Base-by-base conservation (phyloP, 2,329 filamentous ascomycete species). In the Ploettnerulaceae sp. region DNA sequence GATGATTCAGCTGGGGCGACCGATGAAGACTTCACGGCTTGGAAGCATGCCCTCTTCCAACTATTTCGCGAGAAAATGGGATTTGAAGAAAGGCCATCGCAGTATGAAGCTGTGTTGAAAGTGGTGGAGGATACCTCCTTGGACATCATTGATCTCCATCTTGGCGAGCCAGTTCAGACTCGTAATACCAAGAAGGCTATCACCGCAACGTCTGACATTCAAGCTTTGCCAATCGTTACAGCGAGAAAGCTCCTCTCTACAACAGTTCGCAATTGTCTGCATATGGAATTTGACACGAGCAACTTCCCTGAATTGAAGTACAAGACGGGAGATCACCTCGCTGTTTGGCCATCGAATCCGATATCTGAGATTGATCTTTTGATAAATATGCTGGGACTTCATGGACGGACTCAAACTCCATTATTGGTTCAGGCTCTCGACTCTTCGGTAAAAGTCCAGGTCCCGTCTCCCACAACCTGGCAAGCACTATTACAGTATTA, bases 401-500 rank as follows among this genome's bases (percentile, higher is more conserved):
- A 47, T 24, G 31, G 21, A 21, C 20, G 15, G 1, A 41, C n/a
- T 9, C 8, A 48, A 1, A 48, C 26, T 7, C 50, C 49, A 1
- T 20, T 58, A 3, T 29, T 47, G 5, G 51, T 57, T 20, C n/a
- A n/a, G 14, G 36, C 25, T 6, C 21, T 53, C 6, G 51, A 54
- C 37, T 24, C 33, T 3, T 29, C 33, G 3, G 29, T 40, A 11
- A 15, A 50, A 42, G 32, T 40, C 28, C 51, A 52, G 26, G 25
- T 54, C 15, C 54, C 56, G 1, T 45, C 52, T 9, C 52, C 51
- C 28, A 57, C 56, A 7, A 54, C 52, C 3, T 35, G 66, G 4
- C 53, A 65, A 1, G 64, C 66, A 0, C 61, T 71, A 3, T 67
- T 75, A 51, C 60, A 64, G 4, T 63, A 72, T 50, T 70, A 74